These are phyloP conservation scores for Baorangia bicolor DNA, from an alignment of 768 basidiomycete species.

Conservation along the genomic window DNA sequence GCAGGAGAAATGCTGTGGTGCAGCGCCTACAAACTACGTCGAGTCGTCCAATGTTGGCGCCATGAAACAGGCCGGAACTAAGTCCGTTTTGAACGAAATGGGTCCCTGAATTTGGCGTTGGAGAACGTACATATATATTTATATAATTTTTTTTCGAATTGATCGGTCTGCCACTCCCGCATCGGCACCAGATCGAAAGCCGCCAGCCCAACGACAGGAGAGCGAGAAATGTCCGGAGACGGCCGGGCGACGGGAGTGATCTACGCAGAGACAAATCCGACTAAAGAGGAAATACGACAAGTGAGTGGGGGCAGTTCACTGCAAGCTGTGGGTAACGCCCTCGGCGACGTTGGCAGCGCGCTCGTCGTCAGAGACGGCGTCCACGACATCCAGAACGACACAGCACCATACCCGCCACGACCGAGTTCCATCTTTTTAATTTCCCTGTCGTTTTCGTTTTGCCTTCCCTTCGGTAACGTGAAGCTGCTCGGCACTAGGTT, in stretches of 20 bases:
- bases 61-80: constrained; percentile 8
- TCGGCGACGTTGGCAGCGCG: constrained; percentile 1
- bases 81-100: background rate
- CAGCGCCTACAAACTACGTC: background rate
- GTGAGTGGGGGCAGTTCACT: background rate
- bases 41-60: background rate
- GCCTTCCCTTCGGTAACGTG: constrained; percentile 23
- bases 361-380: constrained; percentile 14
- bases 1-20: background rate
- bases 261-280: constrained; percentile 23
- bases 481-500: constrained; percentile 27
- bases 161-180: constrained; percentile 14
- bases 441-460: constrained; percentile 19
- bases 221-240: constrained; percentile 20
- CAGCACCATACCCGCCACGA: background rate
- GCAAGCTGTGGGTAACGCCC: background rate
- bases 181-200: constrained; percentile 33
- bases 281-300: constrained; percentile 16
- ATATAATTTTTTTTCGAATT: constrained; percentile 13
- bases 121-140: background rate
- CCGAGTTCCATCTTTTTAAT: constrained; percentile 11
- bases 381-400: background rate
- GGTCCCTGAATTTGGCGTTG: constrained; percentile 1
- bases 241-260: constrained; percentile 28
- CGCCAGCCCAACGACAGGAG: constrained; percentile 33